Evolutionary conservation across 225 moss, liverwort and hornwort genomes (phyloP).

Genomic region (Straminergon stramineum): DNA sequence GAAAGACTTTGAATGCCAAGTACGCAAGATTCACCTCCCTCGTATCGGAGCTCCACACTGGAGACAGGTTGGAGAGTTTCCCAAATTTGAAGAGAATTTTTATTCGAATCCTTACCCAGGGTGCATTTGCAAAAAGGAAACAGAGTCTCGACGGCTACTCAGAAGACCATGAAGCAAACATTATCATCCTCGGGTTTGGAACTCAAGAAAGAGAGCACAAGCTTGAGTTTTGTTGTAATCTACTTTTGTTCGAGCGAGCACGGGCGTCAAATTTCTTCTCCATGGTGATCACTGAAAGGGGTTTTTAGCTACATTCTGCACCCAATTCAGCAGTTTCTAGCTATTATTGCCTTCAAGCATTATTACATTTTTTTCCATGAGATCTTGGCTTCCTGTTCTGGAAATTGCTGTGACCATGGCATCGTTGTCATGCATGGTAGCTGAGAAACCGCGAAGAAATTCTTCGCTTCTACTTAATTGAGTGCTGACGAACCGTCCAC

Average conservation of each 20-base stretch:
- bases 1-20: conserved; percentile 29
- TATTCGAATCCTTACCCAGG: conserved; percentile 74
- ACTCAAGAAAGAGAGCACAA: neutral
- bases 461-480: neutral
- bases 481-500: conserved; percentile 6
- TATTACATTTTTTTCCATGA: neutral
- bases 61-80: conserved; percentile 25
- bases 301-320: conserved; percentile 26
- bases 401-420: neutral
- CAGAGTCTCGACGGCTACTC: conserved; percentile 8
- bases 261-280: neutral
- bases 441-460: neutral
- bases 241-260: neutral
- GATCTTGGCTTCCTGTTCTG: neutral
- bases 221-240: conserved; percentile 9
- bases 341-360: conserved; percentile 8
- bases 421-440: neutral
- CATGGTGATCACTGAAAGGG: conserved; percentile 6
- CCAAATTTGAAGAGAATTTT: conserved; percentile 65
- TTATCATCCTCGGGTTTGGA: neutral
- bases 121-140: conserved; percentile 53
- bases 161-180: conserved; percentile 4
- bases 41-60: conserved; percentile 49
- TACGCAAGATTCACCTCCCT: conserved; percentile 28
- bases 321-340: conserved; percentile 5